These are phyloP conservation scores for Warburgia ugandensis DNA, from an alignment of 164 flowering plant species.

Conservation along the genomic window DNA sequence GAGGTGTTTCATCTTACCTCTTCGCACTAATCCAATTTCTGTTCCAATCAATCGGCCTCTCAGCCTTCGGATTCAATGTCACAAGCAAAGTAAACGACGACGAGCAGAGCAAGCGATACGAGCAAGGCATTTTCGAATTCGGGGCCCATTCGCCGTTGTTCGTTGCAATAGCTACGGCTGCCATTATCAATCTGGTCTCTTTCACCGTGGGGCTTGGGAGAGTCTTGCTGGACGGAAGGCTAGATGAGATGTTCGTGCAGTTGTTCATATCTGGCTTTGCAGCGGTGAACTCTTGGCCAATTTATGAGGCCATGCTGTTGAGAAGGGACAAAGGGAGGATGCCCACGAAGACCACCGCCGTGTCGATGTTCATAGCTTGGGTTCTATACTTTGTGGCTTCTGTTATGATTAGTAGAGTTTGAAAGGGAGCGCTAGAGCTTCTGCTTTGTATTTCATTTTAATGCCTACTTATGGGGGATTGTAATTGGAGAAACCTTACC, in stretches of 20 bases:
- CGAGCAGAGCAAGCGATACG: slow-evolving; percentile 44
- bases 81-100: slow-evolving; percentile 54
- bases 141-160: slow-evolving; percentile 61
- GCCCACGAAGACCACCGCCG: slow-evolving; percentile 21
- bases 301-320: slow-evolving; percentile 57
- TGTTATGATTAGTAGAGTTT: too few species aligned
- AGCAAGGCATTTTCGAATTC: slow-evolving; percentile 53
- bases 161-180: slow-evolving; percentile 38
- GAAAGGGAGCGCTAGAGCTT: too few species aligned
- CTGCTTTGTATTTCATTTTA: too few species aligned
- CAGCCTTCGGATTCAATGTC: slow-evolving; percentile 41
- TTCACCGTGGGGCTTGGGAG: slow-evolving; percentile 20
- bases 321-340: slow-evolving; percentile 53
- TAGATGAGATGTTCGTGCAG: slow-evolving; percentile 24
- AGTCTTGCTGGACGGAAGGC: slow-evolving; percentile 6
- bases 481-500: too few species aligned
- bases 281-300: slow-evolving; percentile 43
- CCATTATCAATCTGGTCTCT: slow-evolving; percentile 44
- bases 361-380: slow-evolving; percentile 21
- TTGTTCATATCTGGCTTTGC: slow-evolving; percentile 40
- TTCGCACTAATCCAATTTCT: slow-evolving; percentile 39
- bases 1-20: slow-evolving; percentile 39
- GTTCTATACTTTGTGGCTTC: slow-evolving; percentile 3
- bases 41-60: slow-evolving; percentile 28
- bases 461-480: too few species aligned